phyloP scores from a whole-genome alignment of 768 basidiomycete species.

The Tephrocybe sp. region DNA sequence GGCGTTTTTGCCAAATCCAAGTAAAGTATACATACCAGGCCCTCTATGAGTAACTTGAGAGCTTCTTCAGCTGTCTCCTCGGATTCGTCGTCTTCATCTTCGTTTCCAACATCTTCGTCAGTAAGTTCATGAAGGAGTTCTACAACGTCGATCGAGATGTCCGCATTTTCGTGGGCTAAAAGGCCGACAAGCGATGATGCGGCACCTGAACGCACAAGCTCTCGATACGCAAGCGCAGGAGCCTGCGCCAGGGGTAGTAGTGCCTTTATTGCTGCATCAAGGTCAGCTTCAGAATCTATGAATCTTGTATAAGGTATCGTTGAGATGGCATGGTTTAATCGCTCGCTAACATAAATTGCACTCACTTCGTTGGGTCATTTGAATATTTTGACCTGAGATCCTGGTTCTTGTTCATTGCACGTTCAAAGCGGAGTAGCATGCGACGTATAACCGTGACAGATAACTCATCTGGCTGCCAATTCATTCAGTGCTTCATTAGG shows the following conservation, averaged over 20 bases:
- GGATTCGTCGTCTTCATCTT: conserved; percentile 63
- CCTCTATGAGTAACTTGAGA: conserved; percentile 71
- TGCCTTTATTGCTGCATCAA: conserved; percentile 83
- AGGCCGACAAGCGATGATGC: conserved; percentile 74
- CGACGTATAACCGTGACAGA: conserved; percentile 70
- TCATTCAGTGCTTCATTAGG: conserved; percentile 19
- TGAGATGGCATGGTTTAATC: not conserved
- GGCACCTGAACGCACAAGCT: conserved; percentile 76
- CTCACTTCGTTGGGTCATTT: conserved; percentile 85
- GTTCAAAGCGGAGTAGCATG: conserved; percentile 78
- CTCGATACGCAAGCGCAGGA: conserved; percentile 82
- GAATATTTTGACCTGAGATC: conserved; percentile 96
- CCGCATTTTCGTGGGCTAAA: conserved; percentile 93
- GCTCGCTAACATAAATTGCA: not conserved
- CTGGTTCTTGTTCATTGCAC: conserved; percentile 91
- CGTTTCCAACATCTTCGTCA: conserved; percentile 92
- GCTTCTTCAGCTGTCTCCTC: conserved; percentile 62
- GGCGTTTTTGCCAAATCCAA: not conserved
- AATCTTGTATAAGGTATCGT: conserved; percentile 53
- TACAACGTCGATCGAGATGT: conserved; percentile 95
- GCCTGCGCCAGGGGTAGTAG: conserved; percentile 87
- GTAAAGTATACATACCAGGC: conserved; percentile 53
- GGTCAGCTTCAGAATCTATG: conserved; percentile 97
- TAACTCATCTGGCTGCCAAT: conserved; percentile 57
- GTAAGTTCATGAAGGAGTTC: conserved; percentile 92